A percentile compares a stretch with the other conserved stretches of the same genome.
phyloP scores from a whole-genome alignment of 192 early-diverging fungal genomes.

The Podila verticillata region DNA sequence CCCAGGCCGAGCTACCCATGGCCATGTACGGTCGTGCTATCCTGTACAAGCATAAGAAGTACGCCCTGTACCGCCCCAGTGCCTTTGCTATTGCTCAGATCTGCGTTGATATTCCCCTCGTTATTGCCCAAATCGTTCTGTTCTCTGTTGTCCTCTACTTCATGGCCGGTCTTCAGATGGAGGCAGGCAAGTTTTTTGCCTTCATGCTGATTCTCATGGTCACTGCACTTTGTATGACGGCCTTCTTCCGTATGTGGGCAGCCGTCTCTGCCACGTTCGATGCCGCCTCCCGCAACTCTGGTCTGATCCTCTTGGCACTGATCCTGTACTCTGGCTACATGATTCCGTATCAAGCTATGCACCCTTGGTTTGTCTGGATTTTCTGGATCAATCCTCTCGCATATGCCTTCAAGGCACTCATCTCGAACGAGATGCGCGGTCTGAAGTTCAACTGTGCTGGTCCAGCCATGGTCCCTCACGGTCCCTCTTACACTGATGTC shows the following conservation, averaged over 20 bases:
- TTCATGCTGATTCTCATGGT: constrained; percentile 66
- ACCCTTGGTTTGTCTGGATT: constrained; percentile 70
- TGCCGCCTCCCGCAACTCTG: constrained; percentile 62
- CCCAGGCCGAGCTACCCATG: constrained; percentile 74
- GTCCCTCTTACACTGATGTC: constrained; percentile 47
- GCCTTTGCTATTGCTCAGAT: constrained; percentile 67
- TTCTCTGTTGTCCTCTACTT: constrained; percentile 70
- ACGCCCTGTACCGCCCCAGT: constrained; percentile 73
- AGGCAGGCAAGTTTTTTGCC: constrained; percentile 65
- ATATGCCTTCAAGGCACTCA: constrained; percentile 66
- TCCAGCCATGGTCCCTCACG: constrained; percentile 34
- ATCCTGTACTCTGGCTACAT: constrained; percentile 71
- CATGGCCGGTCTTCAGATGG: constrained; percentile 64
- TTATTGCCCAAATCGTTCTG: constrained; percentile 58
- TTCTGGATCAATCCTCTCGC: constrained; percentile 73
- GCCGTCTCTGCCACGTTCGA: constrained; percentile 60
- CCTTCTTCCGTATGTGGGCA: constrained; percentile 70
- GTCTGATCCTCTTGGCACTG: constrained; percentile 61
- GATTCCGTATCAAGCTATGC: constrained; percentile 68
- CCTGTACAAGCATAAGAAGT: constrained; percentile 83
- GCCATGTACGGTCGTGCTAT: constrained; percentile 79
- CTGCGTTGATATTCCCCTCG: constrained; percentile 61
- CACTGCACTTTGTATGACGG: constrained; percentile 64
- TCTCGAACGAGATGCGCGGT: constrained; percentile 73
- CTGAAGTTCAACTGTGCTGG: constrained; percentile 54